Conservation (phyloP, 768 basidiomycete species). For the Clitopilus hobsonii region DNA sequence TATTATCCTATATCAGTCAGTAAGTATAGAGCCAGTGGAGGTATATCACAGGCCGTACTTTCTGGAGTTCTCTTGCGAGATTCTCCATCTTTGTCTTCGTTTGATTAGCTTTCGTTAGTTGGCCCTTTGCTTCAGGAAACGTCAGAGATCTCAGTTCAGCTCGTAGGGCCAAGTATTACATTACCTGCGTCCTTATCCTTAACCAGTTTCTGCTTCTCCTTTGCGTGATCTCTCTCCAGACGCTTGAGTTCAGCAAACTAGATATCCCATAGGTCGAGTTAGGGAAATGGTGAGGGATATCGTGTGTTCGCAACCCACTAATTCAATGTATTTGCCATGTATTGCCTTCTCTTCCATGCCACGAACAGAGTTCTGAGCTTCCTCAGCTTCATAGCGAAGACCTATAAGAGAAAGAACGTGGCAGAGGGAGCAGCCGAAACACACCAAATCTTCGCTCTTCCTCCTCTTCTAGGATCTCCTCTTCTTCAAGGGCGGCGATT, state of each 20-base stretch:
- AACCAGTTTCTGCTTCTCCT: slow-evolving; percentile 85
- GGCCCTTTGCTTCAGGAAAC: slow-evolving; percentile 66
- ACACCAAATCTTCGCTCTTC: slow-evolving; percentile 76
- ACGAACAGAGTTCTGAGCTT: slow-evolving; percentile 82
- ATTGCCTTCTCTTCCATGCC: slow-evolving; percentile 80
- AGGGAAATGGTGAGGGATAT: slow-evolving; percentile 6
- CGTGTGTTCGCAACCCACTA: slow-evolving; percentile 46
- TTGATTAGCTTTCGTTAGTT: slow-evolving; percentile 84
- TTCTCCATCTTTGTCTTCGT: slow-evolving; percentile 89
- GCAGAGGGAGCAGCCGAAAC: slow-evolving; percentile 19
- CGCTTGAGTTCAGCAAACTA: slow-evolving; percentile 91
- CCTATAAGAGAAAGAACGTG: slow-evolving; percentile 14
- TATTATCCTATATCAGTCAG: slow-evolving; percentile 64
- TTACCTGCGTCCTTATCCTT: slow-evolving; percentile 91
- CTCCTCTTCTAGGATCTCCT: slow-evolving; percentile 82
- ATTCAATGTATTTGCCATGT: slow-evolving; percentile 83
- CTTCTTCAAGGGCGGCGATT: slow-evolving; percentile 87
- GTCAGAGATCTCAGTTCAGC: slow-evolving; percentile 3
- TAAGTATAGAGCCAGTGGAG: slow-evolving; percentile 5
- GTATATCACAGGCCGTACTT: slow-evolving; percentile 41
- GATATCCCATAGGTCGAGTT: slow-evolving; percentile 15
- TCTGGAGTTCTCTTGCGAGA: slow-evolving; percentile 83
- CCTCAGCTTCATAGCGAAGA: slow-evolving; percentile 55
- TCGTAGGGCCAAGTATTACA: slow-evolving; percentile 5
- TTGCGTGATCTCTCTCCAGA: slow-evolving; percentile 82